Evolutionary conservation across 2,329 filamentous ascomycete genomes (phyloP), one percentile per base, ranked within the genome.

Genomic region (Mariannaea sp.): DNA sequence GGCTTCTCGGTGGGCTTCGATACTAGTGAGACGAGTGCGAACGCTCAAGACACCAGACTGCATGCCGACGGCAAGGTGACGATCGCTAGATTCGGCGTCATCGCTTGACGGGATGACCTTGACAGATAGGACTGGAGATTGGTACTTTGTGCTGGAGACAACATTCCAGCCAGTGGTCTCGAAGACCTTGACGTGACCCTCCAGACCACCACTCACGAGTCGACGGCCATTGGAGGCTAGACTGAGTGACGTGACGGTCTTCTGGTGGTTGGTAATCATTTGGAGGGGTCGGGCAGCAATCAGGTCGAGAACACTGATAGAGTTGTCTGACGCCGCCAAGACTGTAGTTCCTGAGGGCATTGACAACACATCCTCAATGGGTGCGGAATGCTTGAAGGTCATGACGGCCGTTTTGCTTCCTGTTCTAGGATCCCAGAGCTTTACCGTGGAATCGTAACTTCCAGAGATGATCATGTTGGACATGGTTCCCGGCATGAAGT

Each of bases 101-200:
- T 70, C 64, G 45, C 67, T 69, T 13, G 70, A 68, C 5, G 74
- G 68, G 59, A 97, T 84, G 36, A 96, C 88, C 55, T 82, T 84
- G 54, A 97, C 81, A 8, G 91, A 89, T 10, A 99, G 83, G 53
- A 99, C 89, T 1, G 94, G 94, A 2, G 91, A 89, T 5, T 91
- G 87, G 73, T 97, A 99, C 75, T 97, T 99, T 56, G 89, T 85
- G 45, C 90, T 93, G 32, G 90, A 88, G n/a, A 97, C 92, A 7
- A 97, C 90, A 69, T 97, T 96, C 94, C 94, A 99, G 44, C 85
- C 87, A 1, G 86, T 87, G 1, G 92, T 97, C 74, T 97, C 93
- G 66, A 96, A 97, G 32, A 99, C 85, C 75, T 99, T 99, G 75
- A 97, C 87, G 73, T 97, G 94, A 8, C 94, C 95, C 71, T 99